phyloP scores from a whole-genome alignment of 805 yeast species.

The Sungouiella thailandica region DNA sequence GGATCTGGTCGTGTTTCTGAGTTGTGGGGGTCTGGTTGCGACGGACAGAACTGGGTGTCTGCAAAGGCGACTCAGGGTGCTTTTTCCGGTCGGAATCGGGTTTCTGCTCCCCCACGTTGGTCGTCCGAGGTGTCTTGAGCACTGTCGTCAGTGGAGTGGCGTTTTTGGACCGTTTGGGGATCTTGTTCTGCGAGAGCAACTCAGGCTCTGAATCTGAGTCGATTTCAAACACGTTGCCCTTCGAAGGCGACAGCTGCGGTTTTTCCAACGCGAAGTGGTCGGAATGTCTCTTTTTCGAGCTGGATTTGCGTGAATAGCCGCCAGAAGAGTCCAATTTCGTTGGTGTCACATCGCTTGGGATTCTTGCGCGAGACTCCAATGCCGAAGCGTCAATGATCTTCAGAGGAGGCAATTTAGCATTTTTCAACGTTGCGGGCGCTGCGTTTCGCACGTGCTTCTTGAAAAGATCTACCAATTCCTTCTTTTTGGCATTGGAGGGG shows the following conservation, averaged over 20 bases:
- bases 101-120: no score
- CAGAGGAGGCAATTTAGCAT: neutral
- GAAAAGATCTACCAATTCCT: conserved; percentile 58
- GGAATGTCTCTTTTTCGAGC: conserved; percentile 3
- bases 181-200: conserved; percentile 10
- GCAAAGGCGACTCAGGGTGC: neutral
- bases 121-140: neutral
- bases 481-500: conserved; percentile 63
- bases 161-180: conserved; percentile 3
- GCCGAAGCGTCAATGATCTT: neutral
- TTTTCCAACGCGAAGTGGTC: neutral
- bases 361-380: no score
- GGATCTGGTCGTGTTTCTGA: neutral
- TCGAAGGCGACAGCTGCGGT: conserved; percentile 4
- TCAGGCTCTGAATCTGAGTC: conserved; percentile 14
- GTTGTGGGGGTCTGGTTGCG: neutral
- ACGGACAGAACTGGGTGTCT: neutral
- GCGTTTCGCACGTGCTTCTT: conserved; percentile 35
- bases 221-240: conserved; percentile 15
- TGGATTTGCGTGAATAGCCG: conserved; percentile 10
- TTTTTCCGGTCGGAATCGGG: neutral
- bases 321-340: neutral
- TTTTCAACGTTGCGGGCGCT: neutral
- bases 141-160: neutral
- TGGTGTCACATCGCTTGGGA: conserved; percentile 1